Evolutionary conservation across 23 red algal genomes (phyloP), one percentile per base, ranked within the genome.

Genomic region (Pyropia yezoensis): DNA sequence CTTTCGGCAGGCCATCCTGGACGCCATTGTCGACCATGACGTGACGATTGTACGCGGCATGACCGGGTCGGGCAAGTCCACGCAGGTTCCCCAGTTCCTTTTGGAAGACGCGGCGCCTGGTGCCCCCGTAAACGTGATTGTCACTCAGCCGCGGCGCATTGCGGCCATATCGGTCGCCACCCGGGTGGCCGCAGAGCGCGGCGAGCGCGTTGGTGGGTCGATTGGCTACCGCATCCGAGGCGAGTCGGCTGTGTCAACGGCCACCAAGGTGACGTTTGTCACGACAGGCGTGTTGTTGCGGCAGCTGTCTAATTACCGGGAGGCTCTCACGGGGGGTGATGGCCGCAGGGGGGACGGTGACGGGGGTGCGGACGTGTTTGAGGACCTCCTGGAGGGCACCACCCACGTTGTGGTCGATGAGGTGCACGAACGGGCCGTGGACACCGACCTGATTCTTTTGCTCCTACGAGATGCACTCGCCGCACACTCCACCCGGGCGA

Each of bases 51-150:
- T 98, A 18, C 66, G 67, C 3, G 94, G 85, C 3, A 86, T 71
- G 49, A 91, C 94, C 7, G 94, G 94, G 22, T 98, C 86, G 49
- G 94, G 94, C 32, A 98, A 98, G 61, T 88, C 94, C 19, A 98
- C 94, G 16, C 94, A 98, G 70, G 50, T 85, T 21, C 83, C 85
- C 9, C 82, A 79, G 49, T 79, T 88, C 59, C 14, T 96, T 0
- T 54, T 96, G 19, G 91, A 89, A 33, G 74, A 90, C 15, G 82
- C 89, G 1, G 50, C 68, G 22, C 18, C 63, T 22, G 30, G 25
- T 0, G 52, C 54, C 23, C 67, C 72, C 16, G 57, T 74, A 14
- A 77, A 52, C 45, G 82, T 98, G 27, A 62, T 90, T 1, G 78
- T 83, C 27, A 91, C 85, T 1, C 83, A 98, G 72, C 94, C 94